Base-by-base conservation (phyloP, 2,329 filamentous ascomycete genomes). In the Aspergillus transmontanensis region DNA sequence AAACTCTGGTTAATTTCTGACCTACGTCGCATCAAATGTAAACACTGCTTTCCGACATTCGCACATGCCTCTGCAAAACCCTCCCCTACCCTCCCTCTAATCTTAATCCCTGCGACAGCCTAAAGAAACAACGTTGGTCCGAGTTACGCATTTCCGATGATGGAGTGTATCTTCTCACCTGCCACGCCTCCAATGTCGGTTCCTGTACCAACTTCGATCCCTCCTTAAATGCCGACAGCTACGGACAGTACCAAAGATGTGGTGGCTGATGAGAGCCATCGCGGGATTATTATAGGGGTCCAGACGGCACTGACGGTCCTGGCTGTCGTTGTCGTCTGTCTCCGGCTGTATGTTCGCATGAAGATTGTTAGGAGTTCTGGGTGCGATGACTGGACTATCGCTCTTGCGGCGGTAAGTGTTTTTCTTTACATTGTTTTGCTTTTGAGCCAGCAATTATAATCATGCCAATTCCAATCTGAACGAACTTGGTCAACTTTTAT, bases 301-400 rank as follows among this genome's bases (percentile, higher is more conserved):
- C 58, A 60, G 50, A 60, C 50, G 26, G n/a, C 58, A 14, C n/a
- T 55, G 28, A 55, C 50, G n/a, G 58, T 39, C 1, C 10, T 34
- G 1, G 36, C 58, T 32, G 50, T 55, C 16, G 43, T 46, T 21
- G 58, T 55, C 9, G 21, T 60, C 50, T 56, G 32, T 26, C 34
- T 51, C 19, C 54, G 54, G 26, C 26, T 61, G 6, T 57, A 61
- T 53, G 45, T 58, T 30, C 59, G 54, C 30, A 34, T 43, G 9
- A 61, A 6, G 28, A 12, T 58, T 14, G 46, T 61, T 26, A 28
- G 50, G 32, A 55, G 50, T 23, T 45, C 6, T 9, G 58, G 58
- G 23, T 43, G 58, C 12, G 58, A 59, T 34, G 58, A 59, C 32
- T 59, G 58, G 58, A 59, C 48, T 34, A 59, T 59, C 26, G 26